Conservation (phyloP, 2,329 filamentous ascomycete genomes). For the Tolypocladium tundrense region DNA sequence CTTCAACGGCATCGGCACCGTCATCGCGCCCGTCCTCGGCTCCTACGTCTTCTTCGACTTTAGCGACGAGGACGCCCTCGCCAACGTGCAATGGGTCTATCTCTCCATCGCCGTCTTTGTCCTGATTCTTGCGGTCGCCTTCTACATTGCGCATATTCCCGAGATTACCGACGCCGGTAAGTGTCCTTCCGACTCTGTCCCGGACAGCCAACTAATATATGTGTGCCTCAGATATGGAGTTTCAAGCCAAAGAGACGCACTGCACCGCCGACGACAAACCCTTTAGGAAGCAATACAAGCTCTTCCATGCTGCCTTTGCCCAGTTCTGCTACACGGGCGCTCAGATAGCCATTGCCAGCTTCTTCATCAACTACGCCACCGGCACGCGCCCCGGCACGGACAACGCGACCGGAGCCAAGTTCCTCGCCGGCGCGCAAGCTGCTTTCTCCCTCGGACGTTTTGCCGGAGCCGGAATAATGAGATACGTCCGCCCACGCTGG, state of each 20-base stretch:
- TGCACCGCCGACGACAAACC: conserved; percentile 49
- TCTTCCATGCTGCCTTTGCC: conserved; percentile 66
- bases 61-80: conserved; percentile 43
- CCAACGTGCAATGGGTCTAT: conserved; percentile 69
- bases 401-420: conserved; percentile 46
- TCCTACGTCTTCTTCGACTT: conserved; percentile 65
- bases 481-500: conserved; percentile 51
- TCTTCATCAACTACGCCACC: conserved; percentile 66
- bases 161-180: conserved; percentile 50
- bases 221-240: conserved; percentile 45
- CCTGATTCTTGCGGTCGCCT: conserved; percentile 52
- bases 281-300: conserved; percentile 58
- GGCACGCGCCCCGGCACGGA: conserved; percentile 45
- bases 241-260: conserved; percentile 45
- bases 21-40: conserved; percentile 61
- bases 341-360: conserved; percentile 54
- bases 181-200: neutral
- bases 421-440: conserved; percentile 66
- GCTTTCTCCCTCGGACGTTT: conserved; percentile 66
- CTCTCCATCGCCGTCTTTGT: conserved; percentile 65
- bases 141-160: conserved; percentile 57
- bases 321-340: conserved; percentile 74
- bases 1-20: conserved; percentile 66
- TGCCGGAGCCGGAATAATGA: conserved; percentile 56
- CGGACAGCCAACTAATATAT: conserved; percentile 2